Base-by-base conservation (phyloP, 1,284 basidiomycete species). In the Puccinia polysora region DNA sequence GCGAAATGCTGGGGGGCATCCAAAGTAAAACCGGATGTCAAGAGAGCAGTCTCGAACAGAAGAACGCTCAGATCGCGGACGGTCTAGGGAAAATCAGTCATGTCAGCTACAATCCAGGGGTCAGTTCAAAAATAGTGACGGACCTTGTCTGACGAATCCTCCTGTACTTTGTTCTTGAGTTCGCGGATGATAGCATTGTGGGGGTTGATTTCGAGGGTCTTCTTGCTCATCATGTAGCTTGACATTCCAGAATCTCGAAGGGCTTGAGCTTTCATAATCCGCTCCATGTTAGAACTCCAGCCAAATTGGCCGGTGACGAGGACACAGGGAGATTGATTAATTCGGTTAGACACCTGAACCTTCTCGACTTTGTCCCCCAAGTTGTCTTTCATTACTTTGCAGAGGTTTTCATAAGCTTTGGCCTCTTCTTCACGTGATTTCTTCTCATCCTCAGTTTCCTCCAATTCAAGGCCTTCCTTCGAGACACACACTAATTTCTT, bases 311-410 rank as follows among this genome's bases (percentile, higher is more conserved):
- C 95, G 76, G 96, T 97, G 80, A 97, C 95, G 79, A 96, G 88
- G 50, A 96, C 91, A 80, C 91, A 95, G 73, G 93, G 93, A 32
- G 93, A 96, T 82, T 95, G 91, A 79, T 86, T 85, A 84, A 97
- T 94, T 82, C 95, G 92, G 88, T 96, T 97, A 67, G 96, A 97
- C 78, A 97, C 86, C 76, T 97, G 87, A 45, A 98, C 96, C 87
- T 98, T 98, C 87, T 98, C 96, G 76, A 98, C 95, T 86, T 95
- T 96, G 84, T 97, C 95, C 75, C 94, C 94, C 74, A 98, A 91
- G 75, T 91, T 91, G 79, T 98, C 95, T 87, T 98, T 98, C 84
- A 97, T 91, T 75, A 88, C 86, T 77, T 89, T 86, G 87, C 91
- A 96, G 75, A 98, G 87, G 76, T 91, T 91, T 79, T 88, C 86